Conservation (phyloP, 306 rosid genomes). For the Vigna mungo region DNA sequence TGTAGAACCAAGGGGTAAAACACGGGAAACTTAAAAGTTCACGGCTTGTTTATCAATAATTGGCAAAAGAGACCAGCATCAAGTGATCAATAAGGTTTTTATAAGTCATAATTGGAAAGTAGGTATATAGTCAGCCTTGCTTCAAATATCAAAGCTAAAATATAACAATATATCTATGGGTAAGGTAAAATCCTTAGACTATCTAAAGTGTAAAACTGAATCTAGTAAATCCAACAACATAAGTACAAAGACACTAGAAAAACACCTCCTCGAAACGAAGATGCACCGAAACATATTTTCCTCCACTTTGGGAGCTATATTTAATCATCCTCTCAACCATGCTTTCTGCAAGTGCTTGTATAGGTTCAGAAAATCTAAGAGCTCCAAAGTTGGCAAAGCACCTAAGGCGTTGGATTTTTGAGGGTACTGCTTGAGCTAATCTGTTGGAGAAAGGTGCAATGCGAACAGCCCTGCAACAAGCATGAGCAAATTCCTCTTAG, state of each 20-base stretch:
- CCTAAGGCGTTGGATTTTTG: constrained; percentile 78
- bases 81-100: constrained; percentile 1
- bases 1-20: constrained; percentile 20
- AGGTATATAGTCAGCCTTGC: constrained; percentile 20
- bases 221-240: constrained; percentile 19
- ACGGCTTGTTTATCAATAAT: constrained; percentile 9
- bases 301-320: constrained; percentile 76
- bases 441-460: constrained; percentile 98
- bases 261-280: constrained; percentile 97
- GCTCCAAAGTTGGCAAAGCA: constrained; percentile 89
- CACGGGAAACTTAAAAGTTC: constrained; percentile 1
- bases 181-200: constrained; percentile 12
- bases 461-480: constrained; percentile 84
- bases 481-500: constrained; percentile 48
- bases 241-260: constrained; percentile 37
- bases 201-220: constrained; percentile 22
- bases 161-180: neutral
- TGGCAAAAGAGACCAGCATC: constrained; percentile 28
- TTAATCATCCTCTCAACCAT: constrained; percentile 92
- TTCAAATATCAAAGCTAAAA: constrained; percentile 26
- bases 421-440: constrained; percentile 84
- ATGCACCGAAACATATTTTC: constrained; percentile 94
- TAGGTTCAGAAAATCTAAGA: constrained; percentile 83
- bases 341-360: constrained; percentile 80
- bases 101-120: constrained; percentile 22